phyloP scores from a whole-genome alignment of 257 asterid genomes.

The Oldenlandia corymbosa region DNA sequence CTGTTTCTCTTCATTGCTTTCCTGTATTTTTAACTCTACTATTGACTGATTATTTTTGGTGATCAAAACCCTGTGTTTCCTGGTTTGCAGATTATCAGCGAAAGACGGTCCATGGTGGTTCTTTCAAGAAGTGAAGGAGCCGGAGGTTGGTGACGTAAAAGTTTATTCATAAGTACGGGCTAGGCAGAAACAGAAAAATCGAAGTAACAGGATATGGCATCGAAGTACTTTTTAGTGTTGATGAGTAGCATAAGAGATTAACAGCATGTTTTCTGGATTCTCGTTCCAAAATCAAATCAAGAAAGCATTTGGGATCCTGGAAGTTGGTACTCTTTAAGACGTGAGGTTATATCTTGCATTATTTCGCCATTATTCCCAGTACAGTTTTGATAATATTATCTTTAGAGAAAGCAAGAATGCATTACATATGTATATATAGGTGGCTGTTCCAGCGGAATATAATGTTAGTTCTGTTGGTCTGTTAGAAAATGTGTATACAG shows the following conservation, averaged over 20 bases:
- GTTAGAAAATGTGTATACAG: too few relatives aligned
- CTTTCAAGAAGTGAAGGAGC: slow-evolving; percentile 26
- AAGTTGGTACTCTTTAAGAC: too few relatives aligned
- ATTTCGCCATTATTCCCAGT: neutral
- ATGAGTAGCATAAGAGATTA: neutral
- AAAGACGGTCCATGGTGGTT: slow-evolving; percentile 50
- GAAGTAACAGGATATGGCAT: neutral
- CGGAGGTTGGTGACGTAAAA: slow-evolving; percentile 24
- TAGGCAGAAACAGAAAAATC: neutral
- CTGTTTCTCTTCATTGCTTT: too few relatives aligned
- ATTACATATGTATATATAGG: neutral
- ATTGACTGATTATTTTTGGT: too few relatives aligned
- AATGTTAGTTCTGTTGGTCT: too few relatives aligned
- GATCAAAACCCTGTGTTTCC: neutral
- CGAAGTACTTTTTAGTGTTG: neutral
- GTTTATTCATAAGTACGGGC: slow-evolving; percentile 5
- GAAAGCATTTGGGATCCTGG: neutral
- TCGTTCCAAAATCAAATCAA: neutral
- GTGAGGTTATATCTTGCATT: neutral
- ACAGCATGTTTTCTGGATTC: neutral
- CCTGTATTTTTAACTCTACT: too few relatives aligned
- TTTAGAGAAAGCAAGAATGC: neutral
- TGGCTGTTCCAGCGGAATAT: neutral
- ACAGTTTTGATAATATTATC: neutral
- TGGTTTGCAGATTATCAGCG: slow-evolving; percentile 29